A percentile compares a stretch with the other conserved stretches of the same genome.
These are phyloP conservation scores for Ogataea minuta DNA, from an alignment of 805 yeast genomes.

Conservation along the genomic window DNA sequence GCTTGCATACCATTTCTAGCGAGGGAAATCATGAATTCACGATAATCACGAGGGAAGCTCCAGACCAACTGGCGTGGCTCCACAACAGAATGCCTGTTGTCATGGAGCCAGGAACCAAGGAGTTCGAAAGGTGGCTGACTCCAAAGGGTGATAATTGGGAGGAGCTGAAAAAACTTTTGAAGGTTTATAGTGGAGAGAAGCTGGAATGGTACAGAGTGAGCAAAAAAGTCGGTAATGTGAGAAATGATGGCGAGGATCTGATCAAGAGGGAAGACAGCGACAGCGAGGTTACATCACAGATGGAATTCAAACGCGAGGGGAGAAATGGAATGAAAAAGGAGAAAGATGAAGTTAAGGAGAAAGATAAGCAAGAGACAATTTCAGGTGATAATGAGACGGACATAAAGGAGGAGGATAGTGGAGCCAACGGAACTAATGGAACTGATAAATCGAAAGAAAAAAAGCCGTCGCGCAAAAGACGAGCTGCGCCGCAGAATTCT, in stretches of 20 bases:
- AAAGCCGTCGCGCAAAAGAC: too few relatives aligned
- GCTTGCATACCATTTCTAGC: conserved; percentile 38
- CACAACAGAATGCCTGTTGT: conserved; percentile 81
- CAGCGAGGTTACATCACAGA: conserved; percentile 3
- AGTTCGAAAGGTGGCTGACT: conserved; percentile 65
- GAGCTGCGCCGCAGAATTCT: too few relatives aligned
- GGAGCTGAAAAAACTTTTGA: conserved; percentile 40
- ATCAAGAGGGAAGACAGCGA: conserved; percentile 24
- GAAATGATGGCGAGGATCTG: conserved; percentile 44
- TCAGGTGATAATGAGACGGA: too few relatives aligned
- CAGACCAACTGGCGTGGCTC: conserved; percentile 58
- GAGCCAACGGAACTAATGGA: too few relatives aligned
- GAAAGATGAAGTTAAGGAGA: conserved; percentile 1
- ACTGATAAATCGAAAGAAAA: too few relatives aligned
- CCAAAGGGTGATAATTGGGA: conserved; percentile 39
- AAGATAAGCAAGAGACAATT: neutral
- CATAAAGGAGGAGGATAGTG: too few relatives aligned
- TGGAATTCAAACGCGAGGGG: too few relatives aligned
- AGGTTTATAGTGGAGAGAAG: conserved; percentile 34
- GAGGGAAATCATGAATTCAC: conserved; percentile 53
- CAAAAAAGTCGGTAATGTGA: conserved; percentile 61
- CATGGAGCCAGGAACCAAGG: conserved; percentile 53
- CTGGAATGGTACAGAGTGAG: conserved; percentile 57
- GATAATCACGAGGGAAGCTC: conserved; percentile 72
- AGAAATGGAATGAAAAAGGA: conserved; percentile 4